Evolutionary conservation across 768 basidiomycete genomes (phyloP).

Genomic region (Leccinellum albellum): DNA sequence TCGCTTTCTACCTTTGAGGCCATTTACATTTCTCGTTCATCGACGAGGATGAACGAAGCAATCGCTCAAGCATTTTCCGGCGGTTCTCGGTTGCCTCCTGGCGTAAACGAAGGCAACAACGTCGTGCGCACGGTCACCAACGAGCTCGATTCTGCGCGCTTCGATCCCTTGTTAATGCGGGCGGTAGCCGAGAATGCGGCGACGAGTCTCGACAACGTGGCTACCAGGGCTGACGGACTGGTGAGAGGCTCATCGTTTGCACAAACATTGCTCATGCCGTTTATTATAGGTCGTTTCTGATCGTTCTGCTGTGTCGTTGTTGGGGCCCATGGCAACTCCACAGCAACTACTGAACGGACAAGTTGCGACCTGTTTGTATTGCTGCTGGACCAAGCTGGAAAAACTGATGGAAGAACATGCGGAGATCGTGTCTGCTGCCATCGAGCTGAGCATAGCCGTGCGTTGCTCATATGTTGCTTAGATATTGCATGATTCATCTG

Average conservation of each 20-base stretch:
- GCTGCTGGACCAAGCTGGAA: conserved; percentile 24
- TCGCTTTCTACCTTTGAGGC: conserved; percentile 81
- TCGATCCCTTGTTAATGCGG: conserved; percentile 79
- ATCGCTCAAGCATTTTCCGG: conserved; percentile 73
- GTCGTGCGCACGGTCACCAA: conserved; percentile 78
- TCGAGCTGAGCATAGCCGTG: conserved; percentile 62
- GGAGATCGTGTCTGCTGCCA: conserved; percentile 44
- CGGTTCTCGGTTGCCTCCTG: conserved; percentile 66
- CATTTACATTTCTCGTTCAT: conserved; percentile 82
- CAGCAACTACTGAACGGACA: conserved; percentile 78
- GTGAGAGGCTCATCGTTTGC: conserved; percentile 40
- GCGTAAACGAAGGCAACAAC: conserved; percentile 69
- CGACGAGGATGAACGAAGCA: conserved; percentile 78
- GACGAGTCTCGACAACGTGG: conserved; percentile 64
- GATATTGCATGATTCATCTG: not conserved
- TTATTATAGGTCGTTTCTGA: conserved; percentile 57
- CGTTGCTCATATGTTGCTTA: conserved; percentile 9
- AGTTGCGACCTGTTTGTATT: conserved; percentile 63
- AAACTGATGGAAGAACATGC: conserved; percentile 24
- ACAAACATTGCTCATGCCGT: not conserved
- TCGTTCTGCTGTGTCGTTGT: conserved; percentile 68
- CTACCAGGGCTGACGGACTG: conserved; percentile 60
- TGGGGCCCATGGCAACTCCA: conserved; percentile 73
- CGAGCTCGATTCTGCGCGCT: conserved; percentile 54
- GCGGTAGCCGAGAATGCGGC: conserved; percentile 74